These are phyloP conservation scores for Clavulina sp. DNA, from an alignment of 768 basidiomycete genomes.

Conservation along the genomic window DNA sequence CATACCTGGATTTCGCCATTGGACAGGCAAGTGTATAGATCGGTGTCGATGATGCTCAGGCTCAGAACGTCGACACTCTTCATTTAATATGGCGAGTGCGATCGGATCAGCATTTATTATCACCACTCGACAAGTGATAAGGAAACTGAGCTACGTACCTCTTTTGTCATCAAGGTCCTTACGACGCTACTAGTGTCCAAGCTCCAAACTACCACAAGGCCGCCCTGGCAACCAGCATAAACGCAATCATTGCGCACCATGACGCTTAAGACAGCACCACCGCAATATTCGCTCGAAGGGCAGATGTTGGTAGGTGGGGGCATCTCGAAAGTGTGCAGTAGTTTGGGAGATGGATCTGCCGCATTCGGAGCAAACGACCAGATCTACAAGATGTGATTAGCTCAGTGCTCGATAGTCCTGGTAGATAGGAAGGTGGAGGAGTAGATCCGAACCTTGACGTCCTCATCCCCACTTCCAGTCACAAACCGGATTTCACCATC, in stretches of 20 bases:
- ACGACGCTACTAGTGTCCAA: constrained; percentile 78
- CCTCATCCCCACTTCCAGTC: constrained; percentile 83
- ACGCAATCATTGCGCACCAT: constrained; percentile 59
- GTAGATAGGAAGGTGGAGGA: not conserved
- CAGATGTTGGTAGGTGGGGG: not conserved
- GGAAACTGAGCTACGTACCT: constrained; percentile 27
- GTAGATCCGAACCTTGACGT: constrained; percentile 44
- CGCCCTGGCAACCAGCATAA: constrained; percentile 89
- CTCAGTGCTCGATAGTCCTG: too few species aligned
- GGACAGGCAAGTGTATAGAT: constrained; percentile 34
- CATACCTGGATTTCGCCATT: constrained; percentile 49
- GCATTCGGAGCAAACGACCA: not conserved
- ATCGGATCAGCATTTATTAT: not conserved
- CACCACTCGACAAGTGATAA: not conserved
- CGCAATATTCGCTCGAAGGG: not conserved
- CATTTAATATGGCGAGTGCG: not conserved
- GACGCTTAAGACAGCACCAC: constrained; percentile 43
- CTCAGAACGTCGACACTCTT: constrained; percentile 70
- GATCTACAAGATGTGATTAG: not conserved
- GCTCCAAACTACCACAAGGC: constrained; percentile 80
- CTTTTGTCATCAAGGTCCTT: constrained; percentile 57
- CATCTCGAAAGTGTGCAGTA: not conserved
- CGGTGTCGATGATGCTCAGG: constrained; percentile 45
- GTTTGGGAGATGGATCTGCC: not conserved
- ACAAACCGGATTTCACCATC: constrained; percentile 34